Base-by-base conservation (phyloP, 345 rosid species). In the Hibiscus mutabilis region DNA sequence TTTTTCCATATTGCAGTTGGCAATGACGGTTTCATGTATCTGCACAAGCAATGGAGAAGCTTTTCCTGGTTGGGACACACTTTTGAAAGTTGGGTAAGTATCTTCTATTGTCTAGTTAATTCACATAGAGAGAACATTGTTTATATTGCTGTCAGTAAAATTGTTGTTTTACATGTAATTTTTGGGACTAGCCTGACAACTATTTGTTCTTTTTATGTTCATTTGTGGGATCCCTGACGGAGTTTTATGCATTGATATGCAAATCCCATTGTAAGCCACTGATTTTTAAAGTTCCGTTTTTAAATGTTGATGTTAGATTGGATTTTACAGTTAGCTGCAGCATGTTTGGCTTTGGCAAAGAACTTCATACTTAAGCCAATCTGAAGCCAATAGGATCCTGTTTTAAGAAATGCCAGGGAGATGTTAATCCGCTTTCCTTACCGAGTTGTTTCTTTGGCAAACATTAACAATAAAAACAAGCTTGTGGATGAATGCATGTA, bases 11-110 rank as follows among this genome's bases (percentile, higher is more conserved):
- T 63, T 79, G 82, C 88, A 88, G 96, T 72, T 94, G 79, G 93
- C 97, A 19, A 78, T 60, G 40, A 85, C 95, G 2, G 81, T 91
- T 25, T 84, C 91, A 14, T 78, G 85, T 67, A 55, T 94, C 53
- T 94, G 98, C 57, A 70, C 86, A 71, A 85, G 82, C 89, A 91
- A 94, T 60, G 86, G 86, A 64, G 95, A 87, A 86, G 71, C 85
- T 60, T 91, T 88, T 85, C 96, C 97, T 15, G 96, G 98, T 73
- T 90, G 98, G 98, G 98, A 91, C 69, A 70, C 79, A 27, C 92
- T 94, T 76, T 72, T 94, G 47, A 86, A 79, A 82, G 79, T 90
- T 46, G 95, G 92, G 91, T 88, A 79, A 85, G 88, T 35, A 58
- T 53, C 68, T 68, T 66, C 25, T 57, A 37, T 9, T 24, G 22